Evolutionary conservation across 2,329 filamentous ascomycete species (phyloP), one percentile per base, ranked within the genome.

Genomic region (Aspergillaceae sp.): DNA sequence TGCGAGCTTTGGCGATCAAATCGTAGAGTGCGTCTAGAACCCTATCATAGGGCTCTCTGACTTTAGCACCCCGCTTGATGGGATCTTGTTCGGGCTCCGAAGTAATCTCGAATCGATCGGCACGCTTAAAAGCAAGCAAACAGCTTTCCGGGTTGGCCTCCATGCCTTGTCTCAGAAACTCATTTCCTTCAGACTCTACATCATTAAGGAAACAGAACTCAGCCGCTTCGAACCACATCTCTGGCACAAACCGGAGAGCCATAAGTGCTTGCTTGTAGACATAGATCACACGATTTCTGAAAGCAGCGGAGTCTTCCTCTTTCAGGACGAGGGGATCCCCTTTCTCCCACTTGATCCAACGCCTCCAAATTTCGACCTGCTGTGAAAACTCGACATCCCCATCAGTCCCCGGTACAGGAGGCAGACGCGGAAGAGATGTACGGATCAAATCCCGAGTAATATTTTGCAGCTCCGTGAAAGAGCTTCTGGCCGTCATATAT

Each of bases 321-420:
- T 87, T 86, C 44, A 97, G 73, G 27, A 94, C 87, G 3, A 98
- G 74, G 1, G 88, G 89, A 60, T 98, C 92, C 11, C 86, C 84
- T 67, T 91, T 94, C 68, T 98, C 92, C 89, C 90, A 98, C 4
- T 83, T 75, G 54, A 98, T 85, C 92, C 94, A 98, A 54, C 79
- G 83, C 63, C 88, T 89, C 92, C 92, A 98, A 29, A 92, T 74
- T 41, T 86, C 80, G 40, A 95, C 83, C 66, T 98, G 94, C 42
- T 84, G 78, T 53, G 80, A 74, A 61, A 87, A 98, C 52, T 95
- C 89, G 27, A 83, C 77, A 50, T 94, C 82, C 2, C 92, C 92
- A 44, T 92, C 86, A 58, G 89, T 96, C 1, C 90, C 91, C 40
- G 82, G 80, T 4, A 85, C 82, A 5, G 92, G 91, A 2, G 91